Evolutionary conservation across 129 eudicot genomes (phyloP).

Genomic region (Erigeron canadensis): DNA sequence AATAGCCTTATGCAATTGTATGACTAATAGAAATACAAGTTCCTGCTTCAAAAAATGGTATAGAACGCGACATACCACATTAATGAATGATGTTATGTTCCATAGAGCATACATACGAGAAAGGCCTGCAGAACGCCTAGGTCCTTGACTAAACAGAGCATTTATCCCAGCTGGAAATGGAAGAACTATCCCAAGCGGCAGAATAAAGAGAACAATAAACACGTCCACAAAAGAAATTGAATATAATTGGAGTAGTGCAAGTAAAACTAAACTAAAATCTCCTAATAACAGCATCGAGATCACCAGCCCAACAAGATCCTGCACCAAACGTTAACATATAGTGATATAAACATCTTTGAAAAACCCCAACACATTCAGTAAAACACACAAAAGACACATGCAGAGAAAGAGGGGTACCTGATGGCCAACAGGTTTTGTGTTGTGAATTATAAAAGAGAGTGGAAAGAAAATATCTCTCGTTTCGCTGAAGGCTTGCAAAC

Average conservation of each 20-base stretch:
- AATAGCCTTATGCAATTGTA: background rate
- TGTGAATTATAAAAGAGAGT: conserved; percentile 79
- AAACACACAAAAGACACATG: background rate
- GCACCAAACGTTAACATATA: conserved; percentile 33
- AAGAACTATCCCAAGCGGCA: conserved; percentile 71
- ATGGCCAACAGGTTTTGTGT: conserved; percentile 94
- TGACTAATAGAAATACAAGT: conserved; percentile 6
- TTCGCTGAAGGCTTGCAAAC: conserved; percentile 67
- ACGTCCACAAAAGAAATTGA: conserved; percentile 65
- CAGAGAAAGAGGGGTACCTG: conserved; percentile 50
- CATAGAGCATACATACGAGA: conserved; percentile 80
- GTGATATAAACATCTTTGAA: conserved; percentile 3
- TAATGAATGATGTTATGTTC: conserved; percentile 70
- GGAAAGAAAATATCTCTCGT: conserved; percentile 73
- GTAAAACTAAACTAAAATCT: conserved; percentile 78
- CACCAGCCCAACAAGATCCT: conserved; percentile 88
- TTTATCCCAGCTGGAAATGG: conserved; percentile 77
- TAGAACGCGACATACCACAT: conserved; percentile 50
- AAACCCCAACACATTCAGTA: conserved; percentile 4
- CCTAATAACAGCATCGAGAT: conserved; percentile 73
- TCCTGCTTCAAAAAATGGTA: background rate
- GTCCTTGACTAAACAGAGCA: conserved; percentile 86
- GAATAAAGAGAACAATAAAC: conserved; percentile 59
- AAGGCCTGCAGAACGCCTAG: conserved; percentile 76
- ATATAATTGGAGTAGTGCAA: conserved; percentile 73